Evolutionary conservation across 495 filamentous ascomycete species (phyloP).

Genomic region (Podospora fimiseda): DNA sequence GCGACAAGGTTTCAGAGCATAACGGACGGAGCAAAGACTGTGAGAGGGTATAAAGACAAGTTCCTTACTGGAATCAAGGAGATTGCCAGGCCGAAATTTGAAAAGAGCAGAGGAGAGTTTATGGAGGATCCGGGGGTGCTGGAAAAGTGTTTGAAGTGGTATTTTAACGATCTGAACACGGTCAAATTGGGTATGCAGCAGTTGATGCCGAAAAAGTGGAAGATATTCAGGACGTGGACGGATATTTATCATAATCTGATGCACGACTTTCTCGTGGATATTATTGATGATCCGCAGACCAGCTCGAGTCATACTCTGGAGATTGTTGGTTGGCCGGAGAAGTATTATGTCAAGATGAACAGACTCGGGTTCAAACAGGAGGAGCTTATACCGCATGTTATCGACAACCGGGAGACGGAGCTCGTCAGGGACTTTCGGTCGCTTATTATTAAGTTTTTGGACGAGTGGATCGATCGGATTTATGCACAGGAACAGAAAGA

Average conservation of each 20-base stretch:
- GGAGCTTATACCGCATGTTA: slow-evolving; percentile 71
- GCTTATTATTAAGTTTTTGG: slow-evolving; percentile 88
- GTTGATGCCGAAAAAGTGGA: slow-evolving; percentile 96
- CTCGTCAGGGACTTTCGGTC: slow-evolving; percentile 88
- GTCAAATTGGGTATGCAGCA: slow-evolving; percentile 83
- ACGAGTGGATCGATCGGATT: slow-evolving; percentile 96
- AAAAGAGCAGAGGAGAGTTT: slow-evolving; percentile 67
- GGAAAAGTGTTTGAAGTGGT: slow-evolving; percentile 85
- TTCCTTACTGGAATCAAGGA: slow-evolving; percentile 75
- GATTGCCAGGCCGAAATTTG: slow-evolving; percentile 66
- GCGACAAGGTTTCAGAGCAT: slow-evolving; percentile 91
- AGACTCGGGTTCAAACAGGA: slow-evolving; percentile 72
- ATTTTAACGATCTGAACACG: slow-evolving; percentile 91
- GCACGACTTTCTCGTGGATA: slow-evolving; percentile 80
- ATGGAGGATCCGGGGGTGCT: slow-evolving; percentile 73
- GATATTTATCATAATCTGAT: slow-evolving; percentile 87
- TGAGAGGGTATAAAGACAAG: slow-evolving; percentile 96
- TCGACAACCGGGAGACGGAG: slow-evolving; percentile 82
- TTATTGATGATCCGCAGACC: slow-evolving; percentile 75
- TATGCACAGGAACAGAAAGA: slow-evolving; percentile 69
- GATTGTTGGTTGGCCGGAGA: slow-evolving; percentile 91
- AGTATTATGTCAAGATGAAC: slow-evolving; percentile 92
- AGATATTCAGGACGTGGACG: slow-evolving; percentile 83
- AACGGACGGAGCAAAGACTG: slow-evolving; percentile 78
- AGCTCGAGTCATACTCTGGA: slow-evolving; percentile 72